A percentile compares a stretch with the other conserved stretches of the same genome.
Evolutionary conservation across 768 basidiomycete genomes (phyloP).

Genomic region (Leucocoprinus sp.): DNA sequence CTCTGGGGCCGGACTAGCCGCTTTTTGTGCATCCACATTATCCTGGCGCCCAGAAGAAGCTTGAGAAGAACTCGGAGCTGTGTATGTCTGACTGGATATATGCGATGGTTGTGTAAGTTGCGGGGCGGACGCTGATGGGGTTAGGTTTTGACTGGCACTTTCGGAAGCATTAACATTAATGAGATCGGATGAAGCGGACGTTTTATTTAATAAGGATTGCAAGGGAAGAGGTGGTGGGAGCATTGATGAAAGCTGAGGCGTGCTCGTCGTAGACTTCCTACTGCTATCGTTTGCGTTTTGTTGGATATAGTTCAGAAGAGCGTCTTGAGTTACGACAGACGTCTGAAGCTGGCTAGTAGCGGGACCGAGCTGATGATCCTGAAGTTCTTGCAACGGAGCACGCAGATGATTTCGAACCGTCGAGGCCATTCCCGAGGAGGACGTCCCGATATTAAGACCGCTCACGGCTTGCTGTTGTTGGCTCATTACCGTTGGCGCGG

Average conservation of each 20-base stretch:
- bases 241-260: background rate
- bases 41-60: background rate
- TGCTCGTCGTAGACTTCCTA: background rate
- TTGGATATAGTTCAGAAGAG: background rate
- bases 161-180: background rate
- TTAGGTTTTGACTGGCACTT: background rate
- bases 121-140: background rate
- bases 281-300: too few species aligned
- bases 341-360: background rate
- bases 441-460: background rate
- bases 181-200: background rate
- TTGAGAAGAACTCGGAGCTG: constrained; percentile 5
- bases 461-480: background rate
- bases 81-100: constrained; percentile 3
- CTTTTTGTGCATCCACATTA: background rate
- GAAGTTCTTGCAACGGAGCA: background rate
- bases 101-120: background rate
- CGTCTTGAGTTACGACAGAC: background rate
- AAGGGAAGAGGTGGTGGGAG: constrained; percentile 3
- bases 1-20: background rate
- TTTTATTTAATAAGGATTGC: background rate
- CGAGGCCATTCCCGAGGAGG: background rate
- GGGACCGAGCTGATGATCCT: background rate
- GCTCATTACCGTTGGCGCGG: background rate
- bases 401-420: background rate